Evolutionary conservation across 2,329 filamentous ascomycete genomes (phyloP).

Genomic region (Monosporascus sp.): DNA sequence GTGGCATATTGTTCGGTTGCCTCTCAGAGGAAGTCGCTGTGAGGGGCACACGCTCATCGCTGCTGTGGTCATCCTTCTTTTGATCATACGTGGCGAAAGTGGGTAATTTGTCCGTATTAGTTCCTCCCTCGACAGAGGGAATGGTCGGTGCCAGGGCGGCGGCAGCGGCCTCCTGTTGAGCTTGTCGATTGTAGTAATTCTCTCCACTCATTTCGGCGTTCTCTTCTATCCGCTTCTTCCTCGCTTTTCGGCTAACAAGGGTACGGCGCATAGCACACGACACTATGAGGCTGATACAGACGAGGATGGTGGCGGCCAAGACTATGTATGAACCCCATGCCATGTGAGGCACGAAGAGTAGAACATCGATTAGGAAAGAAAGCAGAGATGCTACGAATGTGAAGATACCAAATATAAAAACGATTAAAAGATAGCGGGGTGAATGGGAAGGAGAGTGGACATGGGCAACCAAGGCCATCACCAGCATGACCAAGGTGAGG

Average conservation of each 20-base stretch:
- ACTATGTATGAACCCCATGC: slow-evolving; percentile 94
- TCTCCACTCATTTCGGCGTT: slow-evolving; percentile 97
- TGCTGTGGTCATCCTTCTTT: slow-evolving; percentile 53
- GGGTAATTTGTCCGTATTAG: slow-evolving; percentile 44
- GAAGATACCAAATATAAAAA: slow-evolving; percentile 82
- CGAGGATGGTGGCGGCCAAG: slow-evolving; percentile 78
- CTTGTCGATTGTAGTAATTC: slow-evolving; percentile 76
- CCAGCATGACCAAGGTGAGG: slow-evolving; percentile 77
- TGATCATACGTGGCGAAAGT: slow-evolving; percentile 59
- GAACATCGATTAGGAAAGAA: slow-evolving; percentile 86
- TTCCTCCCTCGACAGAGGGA: slow-evolving; percentile 50
- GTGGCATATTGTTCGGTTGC: slow-evolving; percentile 39
- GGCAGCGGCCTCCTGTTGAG: slow-evolving; percentile 42
- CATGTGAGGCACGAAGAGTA: slow-evolving; percentile 91
- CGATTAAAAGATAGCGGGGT: slow-evolving; percentile 73
- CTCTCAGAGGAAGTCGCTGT: slow-evolving; percentile 59
- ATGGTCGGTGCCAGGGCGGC: slow-evolving; percentile 51
- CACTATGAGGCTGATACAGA: slow-evolving; percentile 74
- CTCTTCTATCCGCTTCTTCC: slow-evolving; percentile 83
- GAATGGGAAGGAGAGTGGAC: slow-evolving; percentile 86
- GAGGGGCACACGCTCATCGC: slow-evolving; percentile 47
- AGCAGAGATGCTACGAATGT: slow-evolving; percentile 78
- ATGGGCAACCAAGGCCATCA: slow-evolving; percentile 74
- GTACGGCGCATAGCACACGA: slow-evolving; percentile 94
- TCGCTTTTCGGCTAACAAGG: slow-evolving; percentile 84